Evolutionary conservation across 495 filamentous ascomycete species (phyloP).

Genomic region (Xylaria castorea): DNA sequence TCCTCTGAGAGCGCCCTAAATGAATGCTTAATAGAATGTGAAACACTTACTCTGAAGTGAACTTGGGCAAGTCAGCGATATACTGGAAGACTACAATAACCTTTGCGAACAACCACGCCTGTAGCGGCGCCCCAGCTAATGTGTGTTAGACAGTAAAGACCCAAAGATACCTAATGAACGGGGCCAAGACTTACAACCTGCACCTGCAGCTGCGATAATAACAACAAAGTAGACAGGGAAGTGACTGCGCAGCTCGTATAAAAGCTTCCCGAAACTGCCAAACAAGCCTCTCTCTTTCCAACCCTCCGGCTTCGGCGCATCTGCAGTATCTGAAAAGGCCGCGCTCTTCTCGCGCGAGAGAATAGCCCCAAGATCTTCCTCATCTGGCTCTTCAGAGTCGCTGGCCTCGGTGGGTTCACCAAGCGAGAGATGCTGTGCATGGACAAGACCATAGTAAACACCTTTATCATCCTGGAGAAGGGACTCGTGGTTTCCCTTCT

Average conservation of each 20-base stretch:
- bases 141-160: constrained; percentile 21
- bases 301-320: constrained; percentile 28
- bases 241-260: constrained; percentile 51
- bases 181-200: constrained; percentile 38
- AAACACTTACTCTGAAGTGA: constrained; percentile 28
- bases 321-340: constrained; percentile 42
- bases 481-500: constrained; percentile 73
- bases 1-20: not conserved
- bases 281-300: constrained; percentile 49
- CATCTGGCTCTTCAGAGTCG: constrained; percentile 42
- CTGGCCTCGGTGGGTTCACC: constrained; percentile 34
- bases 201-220: constrained; percentile 46
- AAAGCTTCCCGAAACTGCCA: constrained; percentile 55
- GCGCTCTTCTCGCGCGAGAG: constrained; percentile 57
- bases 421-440: constrained; percentile 60
- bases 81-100: constrained; percentile 50
- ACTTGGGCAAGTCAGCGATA: constrained; percentile 30
- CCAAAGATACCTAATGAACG: not conserved
- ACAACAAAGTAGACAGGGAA: constrained; percentile 48
- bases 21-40: not conserved
- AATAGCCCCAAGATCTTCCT: constrained; percentile 49
- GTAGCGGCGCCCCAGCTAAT: constrained; percentile 46
- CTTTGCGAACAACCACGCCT: constrained; percentile 55
- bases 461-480: constrained; percentile 65
- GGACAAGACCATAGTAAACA: constrained; percentile 62